Conservation (phyloP, 2,329 filamentous ascomycete species). For the Aspergillus uvarum region DNA sequence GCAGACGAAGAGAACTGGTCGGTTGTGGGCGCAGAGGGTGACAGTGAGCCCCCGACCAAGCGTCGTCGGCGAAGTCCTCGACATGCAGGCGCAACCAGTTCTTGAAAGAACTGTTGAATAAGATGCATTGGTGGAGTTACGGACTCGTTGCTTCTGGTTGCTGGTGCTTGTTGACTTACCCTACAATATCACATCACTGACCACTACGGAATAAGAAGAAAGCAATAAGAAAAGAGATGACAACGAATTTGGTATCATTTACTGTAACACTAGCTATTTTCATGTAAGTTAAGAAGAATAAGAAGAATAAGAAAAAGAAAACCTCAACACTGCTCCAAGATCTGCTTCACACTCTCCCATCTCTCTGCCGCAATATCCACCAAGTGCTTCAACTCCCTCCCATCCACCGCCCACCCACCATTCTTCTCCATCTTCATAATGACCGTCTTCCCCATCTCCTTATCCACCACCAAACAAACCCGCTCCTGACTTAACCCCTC, state of each 20-base stretch:
- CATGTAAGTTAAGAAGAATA: neutral
- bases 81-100: neutral
- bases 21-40: constrained; percentile 22
- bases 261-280: constrained; percentile 12
- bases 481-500: constrained; percentile 79
- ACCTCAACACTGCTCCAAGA: constrained; percentile 36
- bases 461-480: constrained; percentile 79
- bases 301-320: neutral
- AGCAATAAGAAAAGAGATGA: neutral
- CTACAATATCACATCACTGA: neutral
- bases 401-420: constrained; percentile 71
- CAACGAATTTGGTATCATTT: constrained; percentile 26
- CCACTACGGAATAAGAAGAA: neutral
- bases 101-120: neutral
- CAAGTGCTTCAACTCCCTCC: constrained; percentile 60
- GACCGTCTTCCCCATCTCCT: constrained; percentile 44
- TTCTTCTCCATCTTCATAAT: constrained; percentile 77
- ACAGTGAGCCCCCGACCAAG: constrained; percentile 37
- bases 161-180: neutral
- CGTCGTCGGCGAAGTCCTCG: constrained; percentile 33
- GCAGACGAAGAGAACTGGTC: constrained; percentile 20
- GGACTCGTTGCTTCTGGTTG: neutral
- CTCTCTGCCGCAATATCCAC: constrained; percentile 61
- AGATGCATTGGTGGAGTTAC: neutral
- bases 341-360: constrained; percentile 60